Evolutionary conservation across 345 rosid species (phyloP).

Genomic region (Salix suchowensis): DNA sequence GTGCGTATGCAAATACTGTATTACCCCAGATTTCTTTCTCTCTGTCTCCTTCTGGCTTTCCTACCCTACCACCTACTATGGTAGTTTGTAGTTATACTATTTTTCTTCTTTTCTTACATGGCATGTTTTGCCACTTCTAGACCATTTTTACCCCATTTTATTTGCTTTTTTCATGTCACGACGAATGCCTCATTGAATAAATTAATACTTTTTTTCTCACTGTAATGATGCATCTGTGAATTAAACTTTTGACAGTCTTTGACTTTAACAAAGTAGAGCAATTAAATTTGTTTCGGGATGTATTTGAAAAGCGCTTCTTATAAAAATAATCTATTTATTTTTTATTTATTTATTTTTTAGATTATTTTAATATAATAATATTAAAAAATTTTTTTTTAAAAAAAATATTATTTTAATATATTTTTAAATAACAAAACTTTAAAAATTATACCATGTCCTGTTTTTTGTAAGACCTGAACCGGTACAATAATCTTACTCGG

Average conservation of each 20-base stretch:
- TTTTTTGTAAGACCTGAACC: too few relatives aligned
- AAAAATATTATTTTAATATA: too few relatives aligned
- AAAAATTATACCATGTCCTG: too few relatives aligned
- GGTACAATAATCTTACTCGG: too few relatives aligned
- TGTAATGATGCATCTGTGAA: not conserved
- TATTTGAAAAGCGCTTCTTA: too few relatives aligned
- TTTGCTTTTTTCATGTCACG: not conserved
- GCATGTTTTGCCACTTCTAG: not conserved
- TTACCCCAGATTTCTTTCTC: constrained; percentile 13
- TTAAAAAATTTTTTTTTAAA: too few relatives aligned
- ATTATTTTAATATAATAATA: too few relatives aligned
- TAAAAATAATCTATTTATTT: too few relatives aligned
- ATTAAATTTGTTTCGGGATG: not conserved
- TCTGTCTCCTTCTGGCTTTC: not conserved
- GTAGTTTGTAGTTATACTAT: not conserved
- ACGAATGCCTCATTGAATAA: not conserved
- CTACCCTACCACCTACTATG: not conserved
- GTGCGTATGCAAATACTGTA: constrained; percentile 12
- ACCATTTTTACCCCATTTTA: not conserved
- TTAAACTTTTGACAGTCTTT: not conserved
- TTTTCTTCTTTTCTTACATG: not conserved
- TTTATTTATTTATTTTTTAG: too few relatives aligned
- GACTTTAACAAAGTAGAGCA: not conserved
- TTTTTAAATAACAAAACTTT: too few relatives aligned
- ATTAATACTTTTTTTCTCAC: not conserved